Evolutionary conservation across 768 basidiomycete species (phyloP).

Genomic region (Amanita subjunquillea): DNA sequence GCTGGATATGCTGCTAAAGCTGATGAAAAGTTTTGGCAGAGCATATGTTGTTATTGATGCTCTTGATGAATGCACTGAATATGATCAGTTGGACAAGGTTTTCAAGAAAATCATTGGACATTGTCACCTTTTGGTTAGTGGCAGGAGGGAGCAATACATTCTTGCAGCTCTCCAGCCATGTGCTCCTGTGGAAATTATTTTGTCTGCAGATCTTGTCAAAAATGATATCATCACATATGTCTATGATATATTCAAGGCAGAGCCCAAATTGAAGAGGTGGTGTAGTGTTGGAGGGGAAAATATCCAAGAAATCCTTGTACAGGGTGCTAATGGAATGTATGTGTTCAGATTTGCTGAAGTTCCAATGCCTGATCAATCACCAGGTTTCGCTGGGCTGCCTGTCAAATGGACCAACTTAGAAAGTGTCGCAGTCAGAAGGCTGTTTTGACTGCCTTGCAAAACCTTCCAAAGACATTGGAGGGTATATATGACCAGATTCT

Average conservation of each 20-base stretch:
- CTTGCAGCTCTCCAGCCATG: background rate
- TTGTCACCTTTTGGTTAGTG: background rate
- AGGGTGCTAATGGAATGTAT: slow-evolving; percentile 2
- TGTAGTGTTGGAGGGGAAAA: background rate
- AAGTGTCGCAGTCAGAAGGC: background rate
- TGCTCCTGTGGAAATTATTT: background rate
- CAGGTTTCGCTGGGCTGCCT: background rate
- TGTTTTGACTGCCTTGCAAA: background rate
- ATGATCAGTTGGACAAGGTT: background rate
- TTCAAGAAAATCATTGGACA: background rate
- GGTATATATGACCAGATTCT: slow-evolving; percentile 2
- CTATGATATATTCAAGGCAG: background rate
- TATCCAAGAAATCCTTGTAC: background rate
- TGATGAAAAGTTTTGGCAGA: background rate
- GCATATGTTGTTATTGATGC: slow-evolving; percentile 2
- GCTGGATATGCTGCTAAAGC: background rate
- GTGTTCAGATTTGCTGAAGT: background rate
- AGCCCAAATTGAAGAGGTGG: background rate
- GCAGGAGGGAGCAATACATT: background rate
- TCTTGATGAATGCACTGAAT: slow-evolving; percentile 1
- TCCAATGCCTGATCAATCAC: background rate
- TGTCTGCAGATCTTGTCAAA: background rate
- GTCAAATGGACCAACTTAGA: background rate
- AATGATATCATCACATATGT: background rate
- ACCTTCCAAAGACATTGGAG: background rate